Evolutionary conservation across 1,284 basidiomycete species (phyloP).

Genomic region (Papiliotrema terrestris): DNA sequence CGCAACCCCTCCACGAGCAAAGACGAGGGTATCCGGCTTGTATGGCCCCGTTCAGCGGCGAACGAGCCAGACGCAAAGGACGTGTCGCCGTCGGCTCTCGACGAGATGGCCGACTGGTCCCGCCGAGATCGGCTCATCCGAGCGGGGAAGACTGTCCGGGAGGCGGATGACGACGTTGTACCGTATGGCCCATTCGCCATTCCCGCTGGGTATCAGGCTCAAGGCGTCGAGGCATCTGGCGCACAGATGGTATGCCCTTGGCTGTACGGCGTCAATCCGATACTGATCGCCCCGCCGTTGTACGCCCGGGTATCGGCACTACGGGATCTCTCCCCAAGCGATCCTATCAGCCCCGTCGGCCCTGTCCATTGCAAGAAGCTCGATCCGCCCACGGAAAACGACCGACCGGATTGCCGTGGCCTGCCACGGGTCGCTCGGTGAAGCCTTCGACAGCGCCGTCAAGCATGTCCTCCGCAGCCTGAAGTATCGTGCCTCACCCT

Average conservation of each 20-base stretch:
- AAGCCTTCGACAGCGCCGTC: too few relatives aligned
- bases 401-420: neutral
- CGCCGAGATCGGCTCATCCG: constrained; percentile 10
- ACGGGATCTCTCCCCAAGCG: too few relatives aligned
- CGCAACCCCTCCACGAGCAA: constrained; percentile 10
- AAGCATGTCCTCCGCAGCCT: too few relatives aligned
- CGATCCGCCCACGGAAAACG: neutral
- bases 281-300: neutral
- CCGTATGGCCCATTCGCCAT: too few relatives aligned
- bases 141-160: constrained; percentile 7
- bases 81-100: neutral
- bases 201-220: too few relatives aligned
- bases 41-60: constrained; percentile 7
- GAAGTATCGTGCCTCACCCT: too few relatives aligned
- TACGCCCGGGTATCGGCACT: neutral
- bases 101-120: constrained; percentile 18
- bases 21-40: constrained; percentile 16
- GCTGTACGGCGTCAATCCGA: neutral
- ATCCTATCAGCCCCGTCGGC: neutral
- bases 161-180: too few relatives aligned
- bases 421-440: too few relatives aligned
- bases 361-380: neutral
- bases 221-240: too few relatives aligned
- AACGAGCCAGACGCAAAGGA: neutral
- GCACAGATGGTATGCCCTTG: too few relatives aligned